Evolutionary conservation across 768 basidiomycete species (phyloP).

Genomic region (Tephrocybe sp.): DNA sequence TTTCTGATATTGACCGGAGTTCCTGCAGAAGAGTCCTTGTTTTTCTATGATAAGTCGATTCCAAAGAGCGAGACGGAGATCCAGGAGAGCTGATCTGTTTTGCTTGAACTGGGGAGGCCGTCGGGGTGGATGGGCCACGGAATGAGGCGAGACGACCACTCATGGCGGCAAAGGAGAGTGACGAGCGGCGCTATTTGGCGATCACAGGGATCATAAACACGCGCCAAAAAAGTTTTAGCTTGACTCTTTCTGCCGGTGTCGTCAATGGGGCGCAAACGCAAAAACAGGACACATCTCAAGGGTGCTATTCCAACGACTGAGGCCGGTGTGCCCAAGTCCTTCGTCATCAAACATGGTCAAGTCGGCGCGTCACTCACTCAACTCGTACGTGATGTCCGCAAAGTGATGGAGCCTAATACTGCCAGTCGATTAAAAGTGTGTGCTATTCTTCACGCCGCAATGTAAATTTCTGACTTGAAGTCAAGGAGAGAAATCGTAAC

Average conservation of each 20-base stretch:
- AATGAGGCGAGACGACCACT: constrained; percentile 67
- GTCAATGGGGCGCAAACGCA: constrained; percentile 70
- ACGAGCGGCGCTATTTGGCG: constrained; percentile 25
- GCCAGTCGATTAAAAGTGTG: constrained; percentile 84
- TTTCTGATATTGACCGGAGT: constrained; percentile 55
- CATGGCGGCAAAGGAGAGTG: background rate
- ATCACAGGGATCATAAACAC: constrained; percentile 17
- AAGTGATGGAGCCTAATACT: constrained; percentile 98
- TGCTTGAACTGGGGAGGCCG: constrained; percentile 57
- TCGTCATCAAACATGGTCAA: constrained; percentile 94
- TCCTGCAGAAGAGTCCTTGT: constrained; percentile 68
- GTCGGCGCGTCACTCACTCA: constrained; percentile 85
- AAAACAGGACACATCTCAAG: constrained; percentile 81
- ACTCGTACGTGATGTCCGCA: constrained; percentile 89
- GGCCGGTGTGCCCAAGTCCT: constrained; percentile 73
- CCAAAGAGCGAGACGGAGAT: constrained; percentile 51
- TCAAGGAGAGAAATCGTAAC: constrained; percentile 84
- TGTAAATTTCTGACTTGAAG: constrained; percentile 6
- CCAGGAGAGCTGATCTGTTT: constrained; percentile 36
- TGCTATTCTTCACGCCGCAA: constrained; percentile 7
- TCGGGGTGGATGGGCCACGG: constrained; percentile 74
- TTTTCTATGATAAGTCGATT: constrained; percentile 82
- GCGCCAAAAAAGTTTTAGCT: constrained; percentile 9
- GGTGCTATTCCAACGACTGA: constrained; percentile 34
- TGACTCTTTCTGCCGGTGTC: background rate